A percentile compares a stretch with the other conserved stretches of the same genome.
Evolutionary conservation across 2,329 filamentous ascomycete genomes (phyloP).

Genomic region (Mycogone perniciosa): DNA sequence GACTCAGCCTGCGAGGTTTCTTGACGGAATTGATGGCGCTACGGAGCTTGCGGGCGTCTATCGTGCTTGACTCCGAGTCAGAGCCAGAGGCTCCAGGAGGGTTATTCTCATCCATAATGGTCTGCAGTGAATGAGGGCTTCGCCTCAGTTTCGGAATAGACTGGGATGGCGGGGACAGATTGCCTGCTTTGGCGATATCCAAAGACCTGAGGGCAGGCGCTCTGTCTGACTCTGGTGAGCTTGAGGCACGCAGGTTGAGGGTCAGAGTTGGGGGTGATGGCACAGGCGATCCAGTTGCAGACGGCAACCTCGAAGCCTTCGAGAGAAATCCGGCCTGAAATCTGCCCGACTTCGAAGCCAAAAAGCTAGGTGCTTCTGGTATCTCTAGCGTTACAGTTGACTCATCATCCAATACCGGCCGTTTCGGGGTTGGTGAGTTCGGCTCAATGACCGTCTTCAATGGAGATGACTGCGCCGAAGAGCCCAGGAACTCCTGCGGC

Average conservation of each 20-base stretch:
- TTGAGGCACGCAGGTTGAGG: constrained; percentile 49
- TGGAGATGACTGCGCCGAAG: constrained; percentile 38
- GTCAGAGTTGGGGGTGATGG: constrained; percentile 50
- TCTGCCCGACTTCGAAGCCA: constrained; percentile 55
- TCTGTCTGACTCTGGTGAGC: constrained; percentile 24
- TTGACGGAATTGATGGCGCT: constrained; percentile 49
- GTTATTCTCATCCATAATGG: constrained; percentile 46
- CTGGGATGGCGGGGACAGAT: constrained; percentile 40
- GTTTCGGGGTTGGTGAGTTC: constrained; percentile 1
- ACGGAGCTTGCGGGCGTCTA: constrained; percentile 50
- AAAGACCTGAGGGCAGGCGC: constrained; percentile 44
- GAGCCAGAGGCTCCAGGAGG: constrained; percentile 38
- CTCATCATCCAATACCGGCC: constrained; percentile 34
- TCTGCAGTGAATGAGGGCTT: constrained; percentile 23
- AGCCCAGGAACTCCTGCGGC: constrained; percentile 58
- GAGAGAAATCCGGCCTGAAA: constrained; percentile 88
- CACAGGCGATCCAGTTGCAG: constrained; percentile 53
- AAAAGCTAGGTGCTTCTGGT: constrained; percentile 31
- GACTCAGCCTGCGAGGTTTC: constrained; percentile 37
- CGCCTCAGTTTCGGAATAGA: constrained; percentile 17
- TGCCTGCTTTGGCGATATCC: constrained; percentile 44
- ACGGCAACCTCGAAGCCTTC: constrained; percentile 38
- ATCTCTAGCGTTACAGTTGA: constrained; percentile 55
- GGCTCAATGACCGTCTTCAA: constrained; percentile 29
- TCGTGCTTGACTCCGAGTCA: constrained; percentile 41